Conservation (phyloP, 768 basidiomycete genomes). For the Rhodosporidiobolus sp. region DNA sequence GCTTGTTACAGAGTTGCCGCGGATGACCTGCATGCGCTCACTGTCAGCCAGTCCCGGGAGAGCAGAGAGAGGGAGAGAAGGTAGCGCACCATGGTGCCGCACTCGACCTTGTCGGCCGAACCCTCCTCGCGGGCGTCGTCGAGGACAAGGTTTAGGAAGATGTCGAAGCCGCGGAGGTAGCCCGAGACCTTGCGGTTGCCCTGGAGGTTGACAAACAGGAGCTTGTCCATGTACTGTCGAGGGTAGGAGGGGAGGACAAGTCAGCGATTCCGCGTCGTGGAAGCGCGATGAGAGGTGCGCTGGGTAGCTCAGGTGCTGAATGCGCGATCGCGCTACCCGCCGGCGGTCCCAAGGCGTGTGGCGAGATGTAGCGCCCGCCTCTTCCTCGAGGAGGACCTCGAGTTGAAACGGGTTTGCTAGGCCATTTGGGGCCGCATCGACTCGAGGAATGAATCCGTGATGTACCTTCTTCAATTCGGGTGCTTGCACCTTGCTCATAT, state of each 20-base stretch:
- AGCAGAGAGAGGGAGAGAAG: background rate
- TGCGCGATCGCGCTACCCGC: no score
- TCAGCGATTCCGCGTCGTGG: background rate
- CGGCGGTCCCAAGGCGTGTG: no score
- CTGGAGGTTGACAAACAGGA: slow-evolving; percentile 77
- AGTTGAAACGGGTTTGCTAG: no score
- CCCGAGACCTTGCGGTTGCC: slow-evolving; percentile 90
- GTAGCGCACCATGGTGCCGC: slow-evolving; percentile 76
- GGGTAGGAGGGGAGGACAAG: background rate
- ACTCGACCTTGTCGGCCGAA: slow-evolving; percentile 68
- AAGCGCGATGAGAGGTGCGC: background rate
- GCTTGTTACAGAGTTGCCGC: slow-evolving; percentile 92
- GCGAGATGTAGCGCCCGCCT: background rate
- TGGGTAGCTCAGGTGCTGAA: no score
- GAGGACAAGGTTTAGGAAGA: slow-evolving; percentile 96
- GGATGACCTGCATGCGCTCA: slow-evolving; percentile 67
- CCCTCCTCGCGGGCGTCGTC: slow-evolving; percentile 93
- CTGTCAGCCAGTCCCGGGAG: background rate
- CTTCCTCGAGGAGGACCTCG: background rate
- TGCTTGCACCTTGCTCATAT: slow-evolving; percentile 78
- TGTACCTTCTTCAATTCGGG: slow-evolving; percentile 98
- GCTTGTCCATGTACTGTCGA: slow-evolving; percentile 95
- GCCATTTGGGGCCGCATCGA: background rate
- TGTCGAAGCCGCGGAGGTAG: slow-evolving; percentile 90
- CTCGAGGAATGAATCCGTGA: no score